Conservation (phyloP, 1,284 basidiomycete genomes). For the Volvariella surrecta region DNA sequence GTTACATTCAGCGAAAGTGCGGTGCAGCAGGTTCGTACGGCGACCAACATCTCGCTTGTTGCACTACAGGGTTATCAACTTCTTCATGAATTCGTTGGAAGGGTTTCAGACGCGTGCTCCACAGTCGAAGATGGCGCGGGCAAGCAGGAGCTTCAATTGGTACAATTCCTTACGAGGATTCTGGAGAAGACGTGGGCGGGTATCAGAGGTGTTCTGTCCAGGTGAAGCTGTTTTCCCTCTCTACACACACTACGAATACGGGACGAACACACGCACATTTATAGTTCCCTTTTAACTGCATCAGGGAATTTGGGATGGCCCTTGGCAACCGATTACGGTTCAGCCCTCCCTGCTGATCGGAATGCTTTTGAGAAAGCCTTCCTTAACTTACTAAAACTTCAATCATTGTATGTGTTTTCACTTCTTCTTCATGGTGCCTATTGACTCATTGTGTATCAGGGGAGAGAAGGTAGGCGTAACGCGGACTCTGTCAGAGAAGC, state of each 20-base stretch:
- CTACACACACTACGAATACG: background rate
- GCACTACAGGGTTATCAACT: slow-evolving; percentile 46
- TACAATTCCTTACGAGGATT: slow-evolving; percentile 49
- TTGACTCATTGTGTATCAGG: slow-evolving; percentile 21
- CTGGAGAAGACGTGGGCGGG: slow-evolving; percentile 65
- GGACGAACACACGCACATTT: slow-evolving; percentile 9
- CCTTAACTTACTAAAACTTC: slow-evolving; percentile 65
- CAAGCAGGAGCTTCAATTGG: slow-evolving; percentile 43
- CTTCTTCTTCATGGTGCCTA: slow-evolving; percentile 8
- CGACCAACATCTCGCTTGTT: slow-evolving; percentile 6
- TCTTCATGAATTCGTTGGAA: slow-evolving; percentile 51
- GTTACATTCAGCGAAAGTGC: slow-evolving; percentile 43
- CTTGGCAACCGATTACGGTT: slow-evolving; percentile 54
- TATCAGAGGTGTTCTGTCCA: slow-evolving; percentile 56
- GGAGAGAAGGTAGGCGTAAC: slow-evolving; percentile 35
- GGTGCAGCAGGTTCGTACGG: slow-evolving; percentile 33
- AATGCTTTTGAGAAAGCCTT: slow-evolving; percentile 69
- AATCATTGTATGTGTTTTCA: slow-evolving; percentile 51
- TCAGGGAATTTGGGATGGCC: slow-evolving; percentile 82
- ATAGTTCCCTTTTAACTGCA: slow-evolving; percentile 51
- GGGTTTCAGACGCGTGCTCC: slow-evolving; percentile 33
- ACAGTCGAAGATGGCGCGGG: slow-evolving; percentile 36
- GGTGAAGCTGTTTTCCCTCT: too few species aligned
- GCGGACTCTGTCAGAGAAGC: slow-evolving; percentile 21
- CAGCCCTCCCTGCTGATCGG: slow-evolving; percentile 40